Base-by-base conservation (phyloP, 2,329 filamentous ascomycete genomes). In the Aureobasidium lini region DNA sequence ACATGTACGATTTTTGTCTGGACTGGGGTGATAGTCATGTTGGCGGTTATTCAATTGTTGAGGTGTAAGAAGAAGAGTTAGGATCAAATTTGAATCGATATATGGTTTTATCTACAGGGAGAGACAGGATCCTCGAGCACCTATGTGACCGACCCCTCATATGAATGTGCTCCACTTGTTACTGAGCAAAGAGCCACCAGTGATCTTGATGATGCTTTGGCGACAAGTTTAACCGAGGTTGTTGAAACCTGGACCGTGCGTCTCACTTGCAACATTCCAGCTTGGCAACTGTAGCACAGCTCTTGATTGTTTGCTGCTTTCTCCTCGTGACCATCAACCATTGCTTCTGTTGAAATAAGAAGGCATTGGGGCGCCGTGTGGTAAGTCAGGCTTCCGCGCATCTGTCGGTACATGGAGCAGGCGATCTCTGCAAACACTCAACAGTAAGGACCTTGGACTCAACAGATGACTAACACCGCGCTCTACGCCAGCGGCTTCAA, bases 1-100 rank as follows among this genome's bases (percentile, higher is more conserved):
- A 81, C 77, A 4, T 69, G 66, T 47, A 80, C 67, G 4, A 71
- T 73, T 62, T 72, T 70, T 28, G 68, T 72, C 5, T 36, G 34
- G 9, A 58, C 43, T 37, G 56, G 32, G 15, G 53, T 62, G 46
- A 61, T 61, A 29, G 59, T 56, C 61, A 63, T 63, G 10, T 46
- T 62, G 43, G 16, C 6, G 16, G 11, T 18, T 36, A 13, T 4
- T 28, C 11, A 29, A 16, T 10, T 18, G 16, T 10, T n/a, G 15
- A 32, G 8, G 9, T 52, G 11, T 39, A 6, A 13, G 9, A 13
- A 4, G 23, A 39, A 7, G 10, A 16, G 23, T 28, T 11, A 7
- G 3, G 23, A 23, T 23, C 23, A 23, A 23, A 23, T 23, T 3
- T 23, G 23, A 23, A 23, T 23, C 3, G 23, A 23, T 23, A 23